Conservation (phyloP, 352 stramenopile genomes). For the Aphanomyces stellatus region DNA sequence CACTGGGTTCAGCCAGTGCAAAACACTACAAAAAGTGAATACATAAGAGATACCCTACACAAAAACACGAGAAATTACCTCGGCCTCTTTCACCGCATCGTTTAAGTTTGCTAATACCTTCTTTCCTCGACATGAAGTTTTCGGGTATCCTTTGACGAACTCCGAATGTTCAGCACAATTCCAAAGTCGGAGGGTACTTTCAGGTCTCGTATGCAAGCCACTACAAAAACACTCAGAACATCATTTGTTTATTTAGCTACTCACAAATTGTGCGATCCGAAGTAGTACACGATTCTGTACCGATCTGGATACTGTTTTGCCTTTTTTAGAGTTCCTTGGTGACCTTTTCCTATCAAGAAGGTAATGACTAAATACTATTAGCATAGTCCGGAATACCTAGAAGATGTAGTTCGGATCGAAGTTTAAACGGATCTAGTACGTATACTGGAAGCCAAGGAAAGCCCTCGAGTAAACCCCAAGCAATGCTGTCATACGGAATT, state of each 20-base stretch:
- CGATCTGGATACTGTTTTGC: neutral
- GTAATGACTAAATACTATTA: neutral
- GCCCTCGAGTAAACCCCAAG: neutral
- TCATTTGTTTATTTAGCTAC: neutral
- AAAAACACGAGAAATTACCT: neutral
- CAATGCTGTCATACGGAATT: neutral
- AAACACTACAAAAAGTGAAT: neutral
- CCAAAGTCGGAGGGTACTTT: neutral
- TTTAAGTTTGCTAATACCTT: neutral
- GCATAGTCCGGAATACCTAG: neutral
- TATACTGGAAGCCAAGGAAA: neutral
- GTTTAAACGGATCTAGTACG: conserved; percentile 2
- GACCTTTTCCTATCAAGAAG: conserved; percentile 2
- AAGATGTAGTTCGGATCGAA: neutral
- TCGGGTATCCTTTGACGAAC: neutral
- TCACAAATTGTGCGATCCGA: neutral
- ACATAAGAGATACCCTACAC: neutral
- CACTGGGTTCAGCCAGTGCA: neutral
- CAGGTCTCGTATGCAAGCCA: neutral
- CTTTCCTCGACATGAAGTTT: neutral
- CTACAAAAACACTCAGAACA: neutral
- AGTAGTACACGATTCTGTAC: conserved; percentile 5
- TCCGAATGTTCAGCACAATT: neutral
- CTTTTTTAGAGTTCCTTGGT: neutral
- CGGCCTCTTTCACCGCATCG: neutral